Evolutionary conservation across 2,329 filamentous ascomycete genomes (phyloP).

Genomic region (Trichoderma gracile): DNA sequence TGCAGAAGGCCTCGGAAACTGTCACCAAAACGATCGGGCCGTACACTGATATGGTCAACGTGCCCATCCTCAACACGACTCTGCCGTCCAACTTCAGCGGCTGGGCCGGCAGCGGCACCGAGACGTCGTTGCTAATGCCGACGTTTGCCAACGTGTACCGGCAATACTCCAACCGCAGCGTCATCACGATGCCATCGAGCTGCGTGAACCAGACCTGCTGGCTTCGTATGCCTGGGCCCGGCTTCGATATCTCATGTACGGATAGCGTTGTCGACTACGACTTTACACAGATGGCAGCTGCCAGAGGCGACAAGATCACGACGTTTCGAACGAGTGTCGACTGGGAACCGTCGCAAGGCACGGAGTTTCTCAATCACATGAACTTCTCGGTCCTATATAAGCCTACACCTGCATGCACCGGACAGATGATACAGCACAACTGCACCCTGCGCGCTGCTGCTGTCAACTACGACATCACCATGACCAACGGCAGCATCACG

Average conservation of each 20-base stretch:
- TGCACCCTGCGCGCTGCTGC: conserved; percentile 14
- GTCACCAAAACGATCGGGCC: conserved; percentile 17
- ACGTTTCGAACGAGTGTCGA: conserved; percentile 13
- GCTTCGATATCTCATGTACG: conserved; percentile 12
- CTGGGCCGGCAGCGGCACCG: conserved; percentile 8
- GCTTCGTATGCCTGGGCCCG: conserved; percentile 4
- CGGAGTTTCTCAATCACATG: neutral
- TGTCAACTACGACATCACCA: conserved; percentile 7
- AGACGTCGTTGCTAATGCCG: conserved; percentile 18
- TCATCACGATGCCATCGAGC: neutral
- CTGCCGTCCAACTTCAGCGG: conserved; percentile 19
- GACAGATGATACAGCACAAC: neutral
- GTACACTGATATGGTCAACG: neutral
- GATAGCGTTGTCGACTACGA: conserved; percentile 6
- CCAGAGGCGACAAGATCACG: neutral
- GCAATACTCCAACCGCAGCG: conserved; percentile 14
- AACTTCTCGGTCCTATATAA: conserved; percentile 16
- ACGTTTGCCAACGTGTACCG: conserved; percentile 11
- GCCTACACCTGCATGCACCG: neutral
- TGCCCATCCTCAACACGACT: conserved; percentile 13
- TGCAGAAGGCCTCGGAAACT: conserved; percentile 14
- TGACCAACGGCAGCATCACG: conserved; percentile 3
- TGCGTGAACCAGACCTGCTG: conserved; percentile 9
- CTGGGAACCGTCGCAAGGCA: neutral
- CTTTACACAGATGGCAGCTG: neutral